phyloP scores from a whole-genome alignment of 129 eudicot genomes.

The Kitagawia praeruptora region DNA sequence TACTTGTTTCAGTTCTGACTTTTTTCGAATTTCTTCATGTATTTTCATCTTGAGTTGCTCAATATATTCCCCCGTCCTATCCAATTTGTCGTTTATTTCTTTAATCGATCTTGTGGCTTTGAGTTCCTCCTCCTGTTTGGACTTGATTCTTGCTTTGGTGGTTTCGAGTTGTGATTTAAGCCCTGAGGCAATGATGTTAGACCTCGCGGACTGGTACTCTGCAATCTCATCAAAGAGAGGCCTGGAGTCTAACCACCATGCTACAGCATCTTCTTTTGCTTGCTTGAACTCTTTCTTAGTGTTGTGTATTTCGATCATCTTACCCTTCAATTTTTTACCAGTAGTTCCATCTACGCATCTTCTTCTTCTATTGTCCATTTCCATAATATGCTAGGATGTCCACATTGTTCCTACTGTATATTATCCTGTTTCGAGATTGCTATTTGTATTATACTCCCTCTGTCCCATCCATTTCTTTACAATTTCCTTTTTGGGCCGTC shows the following conservation, averaged over 20 bases:
- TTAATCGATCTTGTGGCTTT: slow-evolving; percentile 23
- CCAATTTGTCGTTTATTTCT: slow-evolving; percentile 27
- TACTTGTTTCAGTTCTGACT: slow-evolving; percentile 33
- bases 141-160: slow-evolving; percentile 23
- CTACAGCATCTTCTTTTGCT: slow-evolving; percentile 53
- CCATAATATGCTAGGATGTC: background rate
- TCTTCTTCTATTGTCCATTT: slow-evolving; percentile 22
- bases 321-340: slow-evolving; percentile 21
- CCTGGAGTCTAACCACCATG: slow-evolving; percentile 47
- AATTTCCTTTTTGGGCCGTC: too few relatives aligned
- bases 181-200: slow-evolving; percentile 19
- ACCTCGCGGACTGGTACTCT: slow-evolving; percentile 18
- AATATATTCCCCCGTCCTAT: slow-evolving; percentile 33
- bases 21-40: slow-evolving; percentile 22
- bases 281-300: slow-evolving; percentile 45
- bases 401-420: background rate
- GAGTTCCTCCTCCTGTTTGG: slow-evolving; percentile 42
- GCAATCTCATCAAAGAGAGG: slow-evolving; percentile 43
- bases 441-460: background rate
- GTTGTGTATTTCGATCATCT: slow-evolving; percentile 35
- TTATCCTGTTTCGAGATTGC: background rate
- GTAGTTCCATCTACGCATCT: background rate
- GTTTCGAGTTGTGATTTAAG: slow-evolving; percentile 49
- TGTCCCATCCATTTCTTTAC: too few relatives aligned
- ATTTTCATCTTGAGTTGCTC: slow-evolving; percentile 33